Conservation (phyloP, 1,139 yeast genomes). For the Blastobotrys serpentis region DNA sequence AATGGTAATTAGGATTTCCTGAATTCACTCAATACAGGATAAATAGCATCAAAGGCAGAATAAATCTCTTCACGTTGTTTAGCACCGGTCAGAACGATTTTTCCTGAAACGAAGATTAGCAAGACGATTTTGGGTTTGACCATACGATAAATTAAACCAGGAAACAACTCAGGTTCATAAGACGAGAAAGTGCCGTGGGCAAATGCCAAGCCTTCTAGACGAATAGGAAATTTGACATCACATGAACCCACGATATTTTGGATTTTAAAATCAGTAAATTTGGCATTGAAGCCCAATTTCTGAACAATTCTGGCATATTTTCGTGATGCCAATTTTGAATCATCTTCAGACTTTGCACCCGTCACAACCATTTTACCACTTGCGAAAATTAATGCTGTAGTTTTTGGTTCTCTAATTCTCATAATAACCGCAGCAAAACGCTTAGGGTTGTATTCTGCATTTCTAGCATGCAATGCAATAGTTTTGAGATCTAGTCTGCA, state of each 20-base stretch:
- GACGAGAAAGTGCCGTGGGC: constrained; percentile 99
- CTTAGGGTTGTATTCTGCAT: constrained; percentile 96
- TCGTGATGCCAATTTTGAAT: constrained; percentile 93
- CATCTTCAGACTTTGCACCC: constrained; percentile 98
- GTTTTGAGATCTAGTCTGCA: constrained; percentile 95
- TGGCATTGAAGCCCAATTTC: constrained; percentile 90
- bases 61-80: constrained; percentile 98
- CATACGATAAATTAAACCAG: constrained; percentile 98
- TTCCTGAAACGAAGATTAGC: constrained; percentile 94
- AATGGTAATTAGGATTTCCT: constrained; percentile 61
- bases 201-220: constrained; percentile 96
- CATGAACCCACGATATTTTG: constrained; percentile 97
- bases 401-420: constrained; percentile 99
- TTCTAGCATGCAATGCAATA: constrained; percentile 97
- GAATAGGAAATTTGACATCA: constrained; percentile 96
- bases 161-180: constrained; percentile 97
- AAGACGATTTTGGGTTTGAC: constrained; percentile 97
- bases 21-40: constrained; percentile 97
- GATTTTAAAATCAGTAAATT: constrained; percentile 92
- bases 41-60: constrained; percentile 96
- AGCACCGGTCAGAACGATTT: constrained; percentile 97
- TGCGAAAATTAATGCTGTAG: constrained; percentile 96
- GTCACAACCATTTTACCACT: constrained; percentile 99
- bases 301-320: constrained; percentile 98
- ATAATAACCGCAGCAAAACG: constrained; percentile 99